Evolutionary conservation across 1,284 basidiomycete genomes (phyloP).

Genomic region (Moniliella sp.): DNA sequence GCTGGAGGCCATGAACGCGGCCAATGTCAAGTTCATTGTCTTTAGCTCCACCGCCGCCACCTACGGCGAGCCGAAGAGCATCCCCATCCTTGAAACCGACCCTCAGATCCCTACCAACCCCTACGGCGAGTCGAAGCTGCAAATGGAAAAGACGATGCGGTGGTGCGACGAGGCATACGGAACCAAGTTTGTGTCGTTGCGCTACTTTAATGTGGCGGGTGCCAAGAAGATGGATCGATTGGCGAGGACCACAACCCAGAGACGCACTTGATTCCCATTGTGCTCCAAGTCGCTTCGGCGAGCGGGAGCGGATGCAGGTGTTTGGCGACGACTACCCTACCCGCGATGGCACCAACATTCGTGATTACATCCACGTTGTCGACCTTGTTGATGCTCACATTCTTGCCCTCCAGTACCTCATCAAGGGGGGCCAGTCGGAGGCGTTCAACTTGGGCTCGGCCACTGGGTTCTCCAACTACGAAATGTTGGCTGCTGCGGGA

Average conservation of each 20-base stretch:
- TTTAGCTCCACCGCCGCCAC: slow-evolving; percentile 98
- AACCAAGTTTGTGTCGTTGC: background rate
- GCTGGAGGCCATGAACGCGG: slow-evolving; percentile 48
- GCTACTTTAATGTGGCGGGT: slow-evolving; percentile 2
- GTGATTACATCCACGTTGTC: slow-evolving; percentile 91
- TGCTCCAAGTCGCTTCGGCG: background rate
- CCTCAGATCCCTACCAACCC: slow-evolving; percentile 72
- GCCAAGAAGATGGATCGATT: background rate
- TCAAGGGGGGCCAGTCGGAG: slow-evolving; percentile 49
- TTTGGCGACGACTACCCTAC: slow-evolving; percentile 98
- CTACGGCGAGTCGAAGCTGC: slow-evolving; percentile 85
- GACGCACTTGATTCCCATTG: slow-evolving; percentile 1
- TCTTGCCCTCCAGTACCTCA: slow-evolving; percentile 65
- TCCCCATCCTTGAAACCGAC: slow-evolving; percentile 84
- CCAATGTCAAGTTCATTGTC: slow-evolving; percentile 62
- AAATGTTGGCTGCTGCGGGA: slow-evolving; percentile 88
- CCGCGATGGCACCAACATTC: slow-evolving; percentile 40
- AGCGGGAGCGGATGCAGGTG: slow-evolving; percentile 45
- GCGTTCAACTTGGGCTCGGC: slow-evolving; percentile 93
- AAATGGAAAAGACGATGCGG: slow-evolving; percentile 37
- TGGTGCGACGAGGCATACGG: slow-evolving; percentile 1
- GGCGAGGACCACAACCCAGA: no score
- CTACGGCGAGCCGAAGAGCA: slow-evolving; percentile 74
- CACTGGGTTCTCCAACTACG: slow-evolving; percentile 69
- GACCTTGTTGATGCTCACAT: slow-evolving; percentile 89